phyloP scores from a whole-genome alignment of 139 green algal genomes.

The Chlorella sp. region DNA sequence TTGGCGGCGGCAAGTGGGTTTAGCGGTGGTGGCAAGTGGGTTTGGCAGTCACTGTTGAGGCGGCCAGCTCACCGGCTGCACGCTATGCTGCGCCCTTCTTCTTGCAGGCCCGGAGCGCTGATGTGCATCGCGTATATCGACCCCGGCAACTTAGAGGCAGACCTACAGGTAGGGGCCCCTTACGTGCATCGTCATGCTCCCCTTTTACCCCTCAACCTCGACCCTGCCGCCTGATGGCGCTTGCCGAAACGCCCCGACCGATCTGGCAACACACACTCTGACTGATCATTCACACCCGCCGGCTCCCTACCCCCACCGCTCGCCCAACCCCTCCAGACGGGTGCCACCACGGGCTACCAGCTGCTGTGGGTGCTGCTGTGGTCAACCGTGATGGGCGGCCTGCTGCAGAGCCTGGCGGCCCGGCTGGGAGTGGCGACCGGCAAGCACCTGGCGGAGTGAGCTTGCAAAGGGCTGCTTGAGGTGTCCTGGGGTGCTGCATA shows the following conservation, averaged over 20 bases:
- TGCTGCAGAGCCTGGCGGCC: conserved; percentile 35
- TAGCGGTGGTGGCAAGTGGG: too few species aligned
- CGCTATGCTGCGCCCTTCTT: background rate
- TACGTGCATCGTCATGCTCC: too few species aligned
- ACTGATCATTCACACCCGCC: too few species aligned
- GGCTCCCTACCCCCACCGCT: too few species aligned
- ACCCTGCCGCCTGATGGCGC: too few species aligned
- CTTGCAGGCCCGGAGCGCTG: conserved; percentile 39
- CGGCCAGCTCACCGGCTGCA: background rate
- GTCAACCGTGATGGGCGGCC: conserved; percentile 19
- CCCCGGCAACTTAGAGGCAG: conserved; percentile 58
- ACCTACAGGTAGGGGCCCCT: conserved; percentile 13
- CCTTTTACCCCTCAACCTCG: too few species aligned
- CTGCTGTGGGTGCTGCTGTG: conserved; percentile 53
- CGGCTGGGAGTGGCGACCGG: conserved; percentile 50
- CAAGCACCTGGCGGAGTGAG: conserved; percentile 39
- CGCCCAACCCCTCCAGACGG: conserved; percentile 28
- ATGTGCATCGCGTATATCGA: conserved; percentile 58
- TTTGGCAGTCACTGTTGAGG: too few species aligned
- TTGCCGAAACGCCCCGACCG: too few species aligned
- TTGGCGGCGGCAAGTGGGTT: too few species aligned
- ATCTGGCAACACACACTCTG: too few species aligned
- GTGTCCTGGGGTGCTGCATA: too few species aligned
- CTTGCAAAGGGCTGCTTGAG: too few species aligned
- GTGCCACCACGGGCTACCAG: conserved; percentile 45